A percentile compares a stretch with the other conserved stretches of the same genome.
Conservation (phyloP, 148 eudicot species). For the Arbutus unedo region DNA sequence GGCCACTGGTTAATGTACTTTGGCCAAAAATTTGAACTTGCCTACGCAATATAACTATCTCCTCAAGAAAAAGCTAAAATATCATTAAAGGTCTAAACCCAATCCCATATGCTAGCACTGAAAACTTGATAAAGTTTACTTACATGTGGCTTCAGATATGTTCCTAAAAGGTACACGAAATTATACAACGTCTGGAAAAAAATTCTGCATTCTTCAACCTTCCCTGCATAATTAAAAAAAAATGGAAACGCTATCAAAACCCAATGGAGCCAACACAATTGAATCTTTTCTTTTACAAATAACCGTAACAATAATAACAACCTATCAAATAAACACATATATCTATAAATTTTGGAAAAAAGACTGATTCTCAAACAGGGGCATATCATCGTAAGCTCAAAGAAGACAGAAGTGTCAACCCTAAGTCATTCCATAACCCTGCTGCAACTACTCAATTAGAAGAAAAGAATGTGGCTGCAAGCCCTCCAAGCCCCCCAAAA, state of each 20-base stretch:
- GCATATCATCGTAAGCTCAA: neutral
- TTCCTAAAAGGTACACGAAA: conserved; percentile 85
- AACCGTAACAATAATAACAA: neutral
- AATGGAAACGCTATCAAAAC: conserved; percentile 8
- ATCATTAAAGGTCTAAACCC: neutral
- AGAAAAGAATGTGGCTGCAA: neutral
- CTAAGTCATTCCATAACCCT: neutral
- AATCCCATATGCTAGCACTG: neutral
- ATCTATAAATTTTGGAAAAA: neutral
- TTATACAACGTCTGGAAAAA: conserved; percentile 66
- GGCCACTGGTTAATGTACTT: neutral
- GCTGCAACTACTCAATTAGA: neutral
- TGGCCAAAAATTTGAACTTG: neutral
- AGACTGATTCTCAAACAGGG: neutral
- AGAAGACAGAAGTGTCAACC: neutral
- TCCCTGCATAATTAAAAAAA: conserved; percentile 47
- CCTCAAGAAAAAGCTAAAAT: neutral
- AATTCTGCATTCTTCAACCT: conserved; percentile 69
- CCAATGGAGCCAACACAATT: neutral
- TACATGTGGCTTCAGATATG: conserved; percentile 91
- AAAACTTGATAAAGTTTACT: conserved; percentile 28
- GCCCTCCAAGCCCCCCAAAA: neutral
- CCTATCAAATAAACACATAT: neutral
- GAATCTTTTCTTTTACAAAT: neutral
- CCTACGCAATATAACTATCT: neutral